A percentile compares a stretch with the other conserved stretches of the same genome.
Conservation (phyloP, 2,329 filamentous ascomycete species). For the Podosphaera leucotricha region DNA sequence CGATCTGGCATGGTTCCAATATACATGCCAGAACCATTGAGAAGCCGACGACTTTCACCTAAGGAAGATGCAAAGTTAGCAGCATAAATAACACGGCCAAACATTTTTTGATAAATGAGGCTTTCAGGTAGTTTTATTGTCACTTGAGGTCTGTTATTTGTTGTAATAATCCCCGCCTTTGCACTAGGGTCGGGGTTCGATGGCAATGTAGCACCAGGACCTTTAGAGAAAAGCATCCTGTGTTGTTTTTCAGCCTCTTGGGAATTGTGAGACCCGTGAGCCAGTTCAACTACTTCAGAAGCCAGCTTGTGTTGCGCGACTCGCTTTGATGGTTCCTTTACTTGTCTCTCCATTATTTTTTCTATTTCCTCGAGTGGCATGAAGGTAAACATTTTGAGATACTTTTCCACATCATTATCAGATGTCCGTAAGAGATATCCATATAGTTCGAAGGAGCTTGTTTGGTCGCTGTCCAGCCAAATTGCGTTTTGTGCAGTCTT, state of each 20-base stretch:
- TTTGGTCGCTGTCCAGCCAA: slow-evolving; percentile 71
- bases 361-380: slow-evolving; percentile 47
- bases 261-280: slow-evolving; percentile 48
- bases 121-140: slow-evolving; percentile 35
- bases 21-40: slow-evolving; percentile 31
- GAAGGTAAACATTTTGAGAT: slow-evolving; percentile 82
- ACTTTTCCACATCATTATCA: slow-evolving; percentile 57
- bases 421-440: slow-evolving; percentile 68
- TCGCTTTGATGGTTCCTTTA: slow-evolving; percentile 42
- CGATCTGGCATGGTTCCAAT: slow-evolving; percentile 26
- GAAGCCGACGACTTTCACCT: slow-evolving; percentile 34
- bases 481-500: slow-evolving; percentile 87
- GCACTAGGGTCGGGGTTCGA: not conserved
- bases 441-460: slow-evolving; percentile 67
- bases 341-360: slow-evolving; percentile 43
- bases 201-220: slow-evolving; percentile 1
- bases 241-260: slow-evolving; percentile 34
- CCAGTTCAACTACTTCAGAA: slow-evolving; percentile 54
- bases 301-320: slow-evolving; percentile 67
- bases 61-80: slow-evolving; percentile 32
- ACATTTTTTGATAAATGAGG: slow-evolving; percentile 28
- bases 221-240: slow-evolving; percentile 23
- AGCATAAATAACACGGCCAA: slow-evolving; percentile 34
- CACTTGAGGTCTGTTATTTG: slow-evolving; percentile 25
- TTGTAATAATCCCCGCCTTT: slow-evolving; percentile 5